Conservation (phyloP, 176 grass and related monocot genomes). For the Avena insularis region DNA sequence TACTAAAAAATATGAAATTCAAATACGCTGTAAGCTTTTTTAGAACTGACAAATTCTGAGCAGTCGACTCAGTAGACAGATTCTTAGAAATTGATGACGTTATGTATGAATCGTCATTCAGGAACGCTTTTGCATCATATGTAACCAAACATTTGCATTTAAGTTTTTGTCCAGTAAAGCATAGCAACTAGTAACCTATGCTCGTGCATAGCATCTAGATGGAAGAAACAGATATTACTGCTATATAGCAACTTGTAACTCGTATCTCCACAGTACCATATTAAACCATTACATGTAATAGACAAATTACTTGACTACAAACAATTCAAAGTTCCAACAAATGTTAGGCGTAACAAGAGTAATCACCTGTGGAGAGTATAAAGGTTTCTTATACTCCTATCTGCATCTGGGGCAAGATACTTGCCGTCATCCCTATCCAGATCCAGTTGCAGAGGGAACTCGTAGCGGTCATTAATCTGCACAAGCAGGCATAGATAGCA, state of each 20-base stretch:
- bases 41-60: constrained; percentile 3
- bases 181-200: constrained; percentile 25
- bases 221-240: neutral
- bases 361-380: constrained; percentile 91
- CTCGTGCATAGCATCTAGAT: constrained; percentile 22
- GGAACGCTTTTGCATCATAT: constrained; percentile 26
- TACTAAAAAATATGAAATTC: constrained; percentile 19
- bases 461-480: constrained; percentile 94
- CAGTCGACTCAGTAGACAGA: neutral
- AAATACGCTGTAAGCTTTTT: neutral
- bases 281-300: constrained; percentile 23
- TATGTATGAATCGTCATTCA: constrained; percentile 9
- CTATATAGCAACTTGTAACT: neutral
- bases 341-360: neutral
- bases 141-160: constrained; percentile 21
- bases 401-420: constrained; percentile 90
- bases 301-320: constrained; percentile 32
- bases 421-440: constrained; percentile 89
- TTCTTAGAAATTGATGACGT: neutral
- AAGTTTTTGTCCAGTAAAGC: constrained; percentile 1
- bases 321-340: constrained; percentile 36
- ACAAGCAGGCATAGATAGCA: constrained; percentile 36
- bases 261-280: constrained; percentile 7
- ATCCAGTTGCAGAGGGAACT: constrained; percentile 93
- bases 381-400: constrained; percentile 84